phyloP scores from a whole-genome alignment of 1,284 basidiomycete species.

The Cutaneotrichosporon cavernicola region DNA sequence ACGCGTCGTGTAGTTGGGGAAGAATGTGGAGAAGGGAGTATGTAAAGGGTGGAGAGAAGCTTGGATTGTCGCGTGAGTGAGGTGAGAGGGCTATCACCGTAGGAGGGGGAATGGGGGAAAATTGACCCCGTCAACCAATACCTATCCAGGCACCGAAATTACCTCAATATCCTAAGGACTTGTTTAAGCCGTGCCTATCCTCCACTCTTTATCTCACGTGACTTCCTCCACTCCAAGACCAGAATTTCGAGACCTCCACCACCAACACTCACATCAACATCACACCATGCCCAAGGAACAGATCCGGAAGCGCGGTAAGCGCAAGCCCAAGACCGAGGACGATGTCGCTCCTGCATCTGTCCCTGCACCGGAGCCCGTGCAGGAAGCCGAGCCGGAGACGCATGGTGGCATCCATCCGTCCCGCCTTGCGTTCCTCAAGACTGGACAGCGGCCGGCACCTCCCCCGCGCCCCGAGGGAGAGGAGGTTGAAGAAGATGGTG shows the following conservation, averaged over 20 bases:
- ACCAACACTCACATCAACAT: conserved; percentile 8
- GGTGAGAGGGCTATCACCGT: too few species aligned
- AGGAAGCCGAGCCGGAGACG: conserved; percentile 16
- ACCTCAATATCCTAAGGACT: too few species aligned
- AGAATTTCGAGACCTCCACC: conserved; percentile 16
- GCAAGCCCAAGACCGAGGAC: conserved; percentile 47
- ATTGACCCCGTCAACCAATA: not conserved
- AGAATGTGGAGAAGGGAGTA: not conserved
- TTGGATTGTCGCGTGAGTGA: not conserved
- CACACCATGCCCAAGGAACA: conserved; percentile 49
- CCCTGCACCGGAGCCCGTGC: conserved; percentile 7
- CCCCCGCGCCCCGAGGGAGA: conserved; percentile 11
- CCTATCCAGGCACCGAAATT: not conserved
- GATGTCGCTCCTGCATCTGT: conserved; percentile 11
- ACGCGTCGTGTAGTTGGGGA: not conserved
- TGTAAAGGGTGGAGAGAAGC: not conserved
- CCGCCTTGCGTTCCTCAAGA: conserved; percentile 40
- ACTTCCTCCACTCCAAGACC: not conserved
- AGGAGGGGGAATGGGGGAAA: too few species aligned
- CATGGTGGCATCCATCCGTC: conserved; percentile 42
- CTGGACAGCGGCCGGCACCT: conserved; percentile 24
- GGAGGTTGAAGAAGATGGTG: conserved; percentile 22
- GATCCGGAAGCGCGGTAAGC: conserved; percentile 51
- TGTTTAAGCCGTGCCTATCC: not conserved
- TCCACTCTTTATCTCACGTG: not conserved